Conservation (phyloP, 2,329 filamentous ascomycete genomes). For the Helminthosporium solani region DNA sequence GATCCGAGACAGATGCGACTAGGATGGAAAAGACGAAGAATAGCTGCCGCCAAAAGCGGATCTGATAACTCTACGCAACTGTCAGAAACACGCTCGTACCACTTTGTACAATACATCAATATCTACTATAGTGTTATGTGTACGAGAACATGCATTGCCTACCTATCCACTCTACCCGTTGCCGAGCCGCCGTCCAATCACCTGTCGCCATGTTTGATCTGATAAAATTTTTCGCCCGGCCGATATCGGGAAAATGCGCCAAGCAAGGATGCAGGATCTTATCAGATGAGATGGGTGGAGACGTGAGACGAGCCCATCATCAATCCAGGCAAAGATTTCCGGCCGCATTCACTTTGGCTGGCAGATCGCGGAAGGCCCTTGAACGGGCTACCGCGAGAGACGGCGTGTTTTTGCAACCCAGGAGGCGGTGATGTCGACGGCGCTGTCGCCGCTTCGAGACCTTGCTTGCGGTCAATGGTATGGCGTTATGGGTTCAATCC, state of each 20-base stretch:
- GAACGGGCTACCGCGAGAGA: background rate
- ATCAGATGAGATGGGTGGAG: slow-evolving; percentile 7
- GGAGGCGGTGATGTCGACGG: slow-evolving; percentile 4
- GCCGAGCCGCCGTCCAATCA: background rate
- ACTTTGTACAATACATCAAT: background rate
- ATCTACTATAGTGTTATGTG: no score
- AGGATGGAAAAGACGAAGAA: background rate
- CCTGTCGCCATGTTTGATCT: slow-evolving; percentile 5
- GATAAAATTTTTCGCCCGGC: slow-evolving; percentile 8
- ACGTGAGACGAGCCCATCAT: background rate
- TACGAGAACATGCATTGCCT: no score
- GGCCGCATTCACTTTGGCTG: background rate
- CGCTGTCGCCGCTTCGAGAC: background rate
- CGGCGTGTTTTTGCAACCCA: slow-evolving; percentile 9
- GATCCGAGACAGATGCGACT: background rate
- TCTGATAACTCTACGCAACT: slow-evolving; percentile 12
- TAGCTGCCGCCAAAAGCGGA: slow-evolving; percentile 4
- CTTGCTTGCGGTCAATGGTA: background rate
- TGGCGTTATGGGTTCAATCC: background rate
- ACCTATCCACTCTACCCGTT: no score
- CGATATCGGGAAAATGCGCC: slow-evolving; percentile 1
- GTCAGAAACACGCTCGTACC: background rate
- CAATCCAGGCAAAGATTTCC: background rate
- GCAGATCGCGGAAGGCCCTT: background rate
- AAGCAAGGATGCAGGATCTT: slow-evolving; percentile 3